Evolutionary conservation across 2,329 filamentous ascomycete genomes (phyloP).

Genomic region (Beauveria sp.): DNA sequence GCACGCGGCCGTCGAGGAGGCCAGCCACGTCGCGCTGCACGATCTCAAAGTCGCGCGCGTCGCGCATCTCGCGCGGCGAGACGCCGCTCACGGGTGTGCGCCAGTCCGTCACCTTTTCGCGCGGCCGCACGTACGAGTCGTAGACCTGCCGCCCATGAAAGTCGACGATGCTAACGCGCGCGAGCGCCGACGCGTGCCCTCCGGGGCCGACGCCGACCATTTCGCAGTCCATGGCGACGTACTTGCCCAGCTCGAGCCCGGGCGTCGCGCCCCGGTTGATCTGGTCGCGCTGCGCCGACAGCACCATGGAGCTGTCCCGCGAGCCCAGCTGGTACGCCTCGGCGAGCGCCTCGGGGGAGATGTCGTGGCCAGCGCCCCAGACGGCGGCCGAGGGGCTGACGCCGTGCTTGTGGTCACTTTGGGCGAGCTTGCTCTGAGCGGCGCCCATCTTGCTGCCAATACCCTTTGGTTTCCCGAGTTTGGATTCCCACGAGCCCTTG

Average conservation of each 20-base stretch:
- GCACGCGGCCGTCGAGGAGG: conserved; percentile 61
- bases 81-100: conserved; percentile 82
- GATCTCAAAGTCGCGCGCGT: conserved; percentile 63
- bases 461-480: conserved; percentile 5
- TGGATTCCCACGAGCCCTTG: conserved; percentile 1
- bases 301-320: conserved; percentile 39
- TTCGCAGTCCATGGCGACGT: conserved; percentile 90
- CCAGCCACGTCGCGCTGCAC: conserved; percentile 66
- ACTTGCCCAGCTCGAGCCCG: conserved; percentile 72
- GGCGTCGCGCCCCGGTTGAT: conserved; percentile 57
- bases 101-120: conserved; percentile 79
- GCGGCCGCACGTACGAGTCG: conserved; percentile 81
- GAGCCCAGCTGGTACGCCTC: conserved; percentile 53
- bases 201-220: conserved; percentile 86
- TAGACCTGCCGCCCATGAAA: conserved; percentile 90
- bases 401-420: conserved; percentile 29
- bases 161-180: conserved; percentile 84
- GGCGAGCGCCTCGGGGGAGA: conserved; percentile 53
- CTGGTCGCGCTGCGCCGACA: conserved; percentile 39
- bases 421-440: conserved; percentile 41
- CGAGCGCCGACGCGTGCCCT: conserved; percentile 66
- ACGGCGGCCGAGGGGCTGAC: conserved; percentile 49
- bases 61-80: conserved; percentile 61
- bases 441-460: conserved; percentile 42
- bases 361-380: conserved; percentile 54